Evolutionary conservation across 139 green algal species (phyloP).

Genomic region (Protoeuglena noctilucae): DNA sequence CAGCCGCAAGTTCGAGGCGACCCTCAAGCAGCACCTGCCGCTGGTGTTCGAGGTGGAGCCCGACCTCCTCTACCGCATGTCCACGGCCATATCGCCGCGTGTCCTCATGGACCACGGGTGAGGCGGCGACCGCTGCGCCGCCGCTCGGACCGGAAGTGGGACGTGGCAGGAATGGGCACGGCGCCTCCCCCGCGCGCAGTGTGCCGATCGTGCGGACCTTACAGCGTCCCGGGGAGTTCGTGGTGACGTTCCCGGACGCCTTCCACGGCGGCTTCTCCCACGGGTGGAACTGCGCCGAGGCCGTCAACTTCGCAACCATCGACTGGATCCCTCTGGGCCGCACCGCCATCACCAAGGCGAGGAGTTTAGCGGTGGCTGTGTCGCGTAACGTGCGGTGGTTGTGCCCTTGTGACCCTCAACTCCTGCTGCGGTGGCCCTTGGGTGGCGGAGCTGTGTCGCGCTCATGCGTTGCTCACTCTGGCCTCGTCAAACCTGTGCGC

Average conservation of each 20-base stretch:
- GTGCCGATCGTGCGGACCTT: background rate
- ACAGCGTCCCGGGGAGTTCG: constrained; percentile 39
- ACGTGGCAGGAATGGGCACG: too few species aligned
- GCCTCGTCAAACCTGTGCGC: too few species aligned
- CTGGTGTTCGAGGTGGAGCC: constrained; percentile 4
- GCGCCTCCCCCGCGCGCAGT: too few species aligned
- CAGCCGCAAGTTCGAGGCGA: constrained; percentile 10
- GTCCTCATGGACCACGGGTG: constrained; percentile 5
- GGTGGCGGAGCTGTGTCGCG: too few species aligned
- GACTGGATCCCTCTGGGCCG: constrained; percentile 71
- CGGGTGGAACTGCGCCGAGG: constrained; percentile 66
- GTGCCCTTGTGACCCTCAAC: too few species aligned
- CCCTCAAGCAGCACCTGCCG: constrained; percentile 4
- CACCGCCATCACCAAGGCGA: constrained; percentile 28
- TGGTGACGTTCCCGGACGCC: constrained; percentile 63
- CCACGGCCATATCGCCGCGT: constrained; percentile 4
- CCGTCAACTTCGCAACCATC: constrained; percentile 75
- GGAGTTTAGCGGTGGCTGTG: too few species aligned
- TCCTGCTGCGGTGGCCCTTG: too few species aligned
- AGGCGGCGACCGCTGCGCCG: too few species aligned
- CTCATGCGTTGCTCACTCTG: too few species aligned
- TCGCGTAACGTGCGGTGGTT: too few species aligned
- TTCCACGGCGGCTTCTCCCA: constrained; percentile 61
- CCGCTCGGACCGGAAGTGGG: too few species aligned
- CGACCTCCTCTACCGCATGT: constrained; percentile 10